A percentile compares a stretch with the other conserved stretches of the same genome.
Evolutionary conservation across 129 eudicot species (phyloP).

Genomic region (Flaveria linearis): DNA sequence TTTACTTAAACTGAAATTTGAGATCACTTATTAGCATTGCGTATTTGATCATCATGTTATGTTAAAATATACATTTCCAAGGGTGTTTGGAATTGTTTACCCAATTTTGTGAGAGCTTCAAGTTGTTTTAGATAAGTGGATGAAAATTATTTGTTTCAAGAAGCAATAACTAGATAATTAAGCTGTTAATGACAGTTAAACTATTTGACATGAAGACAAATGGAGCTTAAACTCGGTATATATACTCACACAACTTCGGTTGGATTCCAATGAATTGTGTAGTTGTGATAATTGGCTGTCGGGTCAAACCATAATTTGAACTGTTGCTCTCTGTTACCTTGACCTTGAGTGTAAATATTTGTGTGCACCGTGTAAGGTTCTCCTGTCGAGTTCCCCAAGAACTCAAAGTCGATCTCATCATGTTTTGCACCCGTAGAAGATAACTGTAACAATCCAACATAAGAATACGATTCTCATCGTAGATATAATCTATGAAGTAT

Average conservation of each 20-base stretch:
- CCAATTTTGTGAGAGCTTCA: too few species aligned
- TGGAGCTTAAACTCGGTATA: not conserved
- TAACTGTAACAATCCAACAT: conserved; percentile 32
- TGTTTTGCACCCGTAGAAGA: conserved; percentile 60
- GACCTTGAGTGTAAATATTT: conserved; percentile 65
- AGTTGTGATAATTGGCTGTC: conserved; percentile 62
- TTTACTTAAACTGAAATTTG: too few species aligned
- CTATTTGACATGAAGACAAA: not conserved
- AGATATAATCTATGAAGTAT: not conserved
- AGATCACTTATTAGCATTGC: too few species aligned
- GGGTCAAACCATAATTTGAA: conserved; percentile 79
- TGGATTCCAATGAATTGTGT: conserved; percentile 79
- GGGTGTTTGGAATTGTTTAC: too few species aligned
- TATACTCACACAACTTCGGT: conserved; percentile 52
- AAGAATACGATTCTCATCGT: too few species aligned
- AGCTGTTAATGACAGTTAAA: too few species aligned
- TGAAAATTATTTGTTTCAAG: too few species aligned
- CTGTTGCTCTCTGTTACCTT: conserved; percentile 65
- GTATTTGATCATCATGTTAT: too few species aligned
- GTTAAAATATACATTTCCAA: too few species aligned
- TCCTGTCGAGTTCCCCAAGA: conserved; percentile 70
- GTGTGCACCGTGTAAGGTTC: conserved; percentile 79
- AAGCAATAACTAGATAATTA: too few species aligned
- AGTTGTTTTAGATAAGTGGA: too few species aligned
- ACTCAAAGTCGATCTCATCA: conserved; percentile 86